Evolutionary conservation across 495 filamentous ascomycete species (phyloP).

Genomic region (Beverwykella pulmonaria): DNA sequence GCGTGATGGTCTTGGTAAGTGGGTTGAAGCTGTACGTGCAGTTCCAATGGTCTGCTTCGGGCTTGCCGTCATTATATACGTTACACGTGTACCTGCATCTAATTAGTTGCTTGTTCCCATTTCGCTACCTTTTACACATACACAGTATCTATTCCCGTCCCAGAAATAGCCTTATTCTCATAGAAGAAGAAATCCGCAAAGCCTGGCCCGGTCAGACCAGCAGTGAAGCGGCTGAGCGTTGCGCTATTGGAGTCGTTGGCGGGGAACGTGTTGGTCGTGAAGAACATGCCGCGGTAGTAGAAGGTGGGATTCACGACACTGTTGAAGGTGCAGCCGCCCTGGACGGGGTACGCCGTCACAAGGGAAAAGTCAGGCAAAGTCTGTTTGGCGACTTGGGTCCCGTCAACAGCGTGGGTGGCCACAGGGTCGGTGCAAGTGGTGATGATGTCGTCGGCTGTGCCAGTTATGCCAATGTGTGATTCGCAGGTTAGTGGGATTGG

Average conservation of each 20-base stretch:
- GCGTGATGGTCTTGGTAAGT: constrained; percentile 2
- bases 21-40: constrained; percentile 11
- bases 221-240: background rate
- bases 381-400: background rate
- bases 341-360: background rate
- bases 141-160: constrained; percentile 5
- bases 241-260: background rate
- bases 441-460: constrained; percentile 7
- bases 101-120: background rate
- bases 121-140: background rate
- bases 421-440: constrained; percentile 1
- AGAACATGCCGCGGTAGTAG: background rate
- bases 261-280: background rate
- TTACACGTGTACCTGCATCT: background rate
- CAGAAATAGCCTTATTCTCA: background rate
- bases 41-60: background rate
- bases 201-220: background rate
- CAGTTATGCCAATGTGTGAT: constrained; percentile 1
- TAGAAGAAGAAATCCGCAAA: constrained; percentile 8
- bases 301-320: constrained; percentile 14
- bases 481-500: background rate
- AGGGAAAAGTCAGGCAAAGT: constrained; percentile 2
- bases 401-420: background rate
- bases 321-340: constrained; percentile 17
- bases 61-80: background rate